A percentile compares a stretch with the other conserved stretches of the same genome.
Conservation (phyloP, 495 filamentous ascomycete genomes). For the Physcia stellaris region DNA sequence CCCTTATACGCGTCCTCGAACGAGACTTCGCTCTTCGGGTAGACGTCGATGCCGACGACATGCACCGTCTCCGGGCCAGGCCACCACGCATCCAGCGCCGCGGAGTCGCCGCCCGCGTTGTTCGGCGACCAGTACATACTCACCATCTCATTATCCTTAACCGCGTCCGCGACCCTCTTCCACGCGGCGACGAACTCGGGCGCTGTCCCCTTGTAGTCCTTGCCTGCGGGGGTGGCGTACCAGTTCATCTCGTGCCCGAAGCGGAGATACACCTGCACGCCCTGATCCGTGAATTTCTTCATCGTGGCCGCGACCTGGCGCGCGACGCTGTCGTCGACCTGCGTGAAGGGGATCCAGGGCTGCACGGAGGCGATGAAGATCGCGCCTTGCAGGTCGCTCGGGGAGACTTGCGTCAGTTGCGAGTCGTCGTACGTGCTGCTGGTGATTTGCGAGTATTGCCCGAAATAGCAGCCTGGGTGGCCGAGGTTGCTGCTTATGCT, state of each 20-base stretch:
- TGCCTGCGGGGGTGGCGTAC: no score
- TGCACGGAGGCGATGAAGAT: slow-evolving; percentile 14
- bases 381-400: slow-evolving; percentile 6
- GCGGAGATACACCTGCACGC: background rate
- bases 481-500: slow-evolving; percentile 1
- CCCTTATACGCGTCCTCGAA: slow-evolving; percentile 7
- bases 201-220: no score
- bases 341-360: slow-evolving; percentile 8
- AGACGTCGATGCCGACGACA: slow-evolving; percentile 11
- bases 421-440: slow-evolving; percentile 5
- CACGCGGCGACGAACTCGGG: no score
- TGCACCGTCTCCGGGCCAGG: slow-evolving; percentile 4
- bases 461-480: slow-evolving; percentile 7
- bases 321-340: slow-evolving; percentile 3
- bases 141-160: slow-evolving; percentile 8
- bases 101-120: background rate
- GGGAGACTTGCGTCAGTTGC: slow-evolving; percentile 2
- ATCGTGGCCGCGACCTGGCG: slow-evolving; percentile 7
- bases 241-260: no score
- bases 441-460: slow-evolving; percentile 13
- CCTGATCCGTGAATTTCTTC: no score
- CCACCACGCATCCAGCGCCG: slow-evolving; percentile 3
- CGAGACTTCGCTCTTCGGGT: slow-evolving; percentile 1
- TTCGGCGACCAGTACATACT: slow-evolving; percentile 13
- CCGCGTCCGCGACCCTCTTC: background rate